These are phyloP conservation scores for Meyerozyma elateridarum DNA, from an alignment of 1,139 yeast species.

Conservation along the genomic window DNA sequence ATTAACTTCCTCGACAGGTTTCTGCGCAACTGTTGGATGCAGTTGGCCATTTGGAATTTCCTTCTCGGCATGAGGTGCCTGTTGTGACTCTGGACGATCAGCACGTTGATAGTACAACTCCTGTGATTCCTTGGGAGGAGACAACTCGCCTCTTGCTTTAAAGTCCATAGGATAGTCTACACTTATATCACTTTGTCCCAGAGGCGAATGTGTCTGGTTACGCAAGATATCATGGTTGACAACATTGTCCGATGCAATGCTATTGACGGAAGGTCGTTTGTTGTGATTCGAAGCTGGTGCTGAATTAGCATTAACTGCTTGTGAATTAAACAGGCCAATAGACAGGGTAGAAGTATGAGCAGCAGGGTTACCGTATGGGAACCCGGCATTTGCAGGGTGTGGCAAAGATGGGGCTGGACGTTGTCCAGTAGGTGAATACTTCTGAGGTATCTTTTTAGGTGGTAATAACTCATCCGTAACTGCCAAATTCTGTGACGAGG, in stretches of 20 bases:
- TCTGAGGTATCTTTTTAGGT: constrained; percentile 13
- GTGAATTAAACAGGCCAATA: constrained; percentile 9
- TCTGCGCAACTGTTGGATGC: no score
- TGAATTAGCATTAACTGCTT: not conserved
- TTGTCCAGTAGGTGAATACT: constrained; percentile 13
- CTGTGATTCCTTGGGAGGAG: constrained; percentile 7
- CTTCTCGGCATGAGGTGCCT: no score
- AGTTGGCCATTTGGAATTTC: no score
- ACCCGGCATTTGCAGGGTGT: constrained; percentile 5
- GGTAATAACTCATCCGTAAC: constrained; percentile 9
- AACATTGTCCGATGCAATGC: constrained; percentile 22
- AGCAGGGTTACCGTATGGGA: constrained; percentile 12
- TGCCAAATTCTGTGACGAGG: constrained; percentile 21
- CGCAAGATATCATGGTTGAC: constrained; percentile 14
- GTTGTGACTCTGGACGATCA: no score
- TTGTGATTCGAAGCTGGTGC: constrained; percentile 5
- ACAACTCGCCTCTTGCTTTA: constrained; percentile 10
- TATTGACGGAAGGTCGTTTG: constrained; percentile 23
- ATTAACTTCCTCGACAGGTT: no score
- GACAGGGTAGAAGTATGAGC: constrained; percentile 18
- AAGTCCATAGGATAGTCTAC: constrained; percentile 28
- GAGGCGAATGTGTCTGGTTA: constrained; percentile 23
- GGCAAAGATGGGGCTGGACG: constrained; percentile 7
- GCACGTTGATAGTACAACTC: not conserved
- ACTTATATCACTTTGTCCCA: constrained; percentile 31